These are phyloP conservation scores for Brassica rapa DNA, from an alignment of 345 rosid genomes.

Conservation along the genomic window DNA sequence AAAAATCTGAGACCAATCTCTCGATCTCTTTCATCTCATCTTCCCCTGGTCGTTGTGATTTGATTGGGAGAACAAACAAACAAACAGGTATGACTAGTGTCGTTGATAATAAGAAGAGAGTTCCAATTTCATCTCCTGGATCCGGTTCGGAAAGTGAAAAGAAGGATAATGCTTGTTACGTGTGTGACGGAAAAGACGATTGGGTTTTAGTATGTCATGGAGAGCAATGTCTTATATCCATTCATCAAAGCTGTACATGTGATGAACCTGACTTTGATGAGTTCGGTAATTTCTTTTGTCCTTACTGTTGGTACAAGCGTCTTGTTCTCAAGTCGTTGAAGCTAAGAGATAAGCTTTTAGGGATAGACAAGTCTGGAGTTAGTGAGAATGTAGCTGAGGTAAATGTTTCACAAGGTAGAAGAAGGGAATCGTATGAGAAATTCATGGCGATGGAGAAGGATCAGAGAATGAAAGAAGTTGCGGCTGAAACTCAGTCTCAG, in stretches of 20 bases:
- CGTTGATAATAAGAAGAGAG: neutral
- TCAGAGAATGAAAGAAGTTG: constrained; percentile 17
- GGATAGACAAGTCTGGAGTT: constrained; percentile 26
- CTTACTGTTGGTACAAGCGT: constrained; percentile 64
- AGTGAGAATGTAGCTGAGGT: constrained; percentile 15
- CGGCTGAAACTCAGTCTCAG: neutral
- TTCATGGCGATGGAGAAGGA: constrained; percentile 13
- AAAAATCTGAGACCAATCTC: neutral
- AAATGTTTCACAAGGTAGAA: constrained; percentile 7
- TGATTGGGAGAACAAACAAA: neutral
- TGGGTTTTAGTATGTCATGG: constrained; percentile 46
- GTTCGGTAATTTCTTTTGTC: constrained; percentile 58
- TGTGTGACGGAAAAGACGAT: constrained; percentile 43
- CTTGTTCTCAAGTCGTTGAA: constrained; percentile 27
- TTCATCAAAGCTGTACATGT: constrained; percentile 49
- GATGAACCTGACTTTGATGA: constrained; percentile 46
- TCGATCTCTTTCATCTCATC: neutral
- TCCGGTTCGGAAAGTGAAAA: constrained; percentile 20
- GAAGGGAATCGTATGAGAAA: constrained; percentile 5
- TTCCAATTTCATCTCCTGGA: constrained; percentile 7
- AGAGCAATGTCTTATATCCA: constrained; percentile 46
- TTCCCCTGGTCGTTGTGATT: neutral
- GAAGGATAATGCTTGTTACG: constrained; percentile 38
- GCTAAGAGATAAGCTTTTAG: constrained; percentile 42
- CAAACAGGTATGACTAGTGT: neutral